These are phyloP conservation scores for Pseudonitzschia delicatissima DNA, from an alignment of 108 stramenopile genomes.

Conservation along the genomic window DNA sequence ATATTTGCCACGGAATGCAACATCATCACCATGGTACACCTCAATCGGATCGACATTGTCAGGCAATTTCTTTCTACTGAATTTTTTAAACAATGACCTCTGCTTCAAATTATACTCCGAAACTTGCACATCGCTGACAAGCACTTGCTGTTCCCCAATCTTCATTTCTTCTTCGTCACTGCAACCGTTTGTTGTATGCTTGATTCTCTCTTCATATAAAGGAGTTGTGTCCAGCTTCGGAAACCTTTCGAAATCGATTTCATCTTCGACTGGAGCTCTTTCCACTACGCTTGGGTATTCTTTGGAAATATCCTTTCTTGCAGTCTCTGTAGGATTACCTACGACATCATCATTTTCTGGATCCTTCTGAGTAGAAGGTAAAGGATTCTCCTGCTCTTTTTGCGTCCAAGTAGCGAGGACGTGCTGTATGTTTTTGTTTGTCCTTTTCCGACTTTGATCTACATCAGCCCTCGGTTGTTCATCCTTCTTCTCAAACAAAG, in stretches of 20 bases:
- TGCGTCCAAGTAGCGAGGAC: conserved; percentile 7
- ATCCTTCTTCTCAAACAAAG: conserved; percentile 7
- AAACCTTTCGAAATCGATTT: background rate
- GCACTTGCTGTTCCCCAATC: too few relatives aligned
- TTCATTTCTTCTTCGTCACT: background rate
- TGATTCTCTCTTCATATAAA: too few relatives aligned
- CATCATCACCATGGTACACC: too few relatives aligned
- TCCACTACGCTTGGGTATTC: background rate
- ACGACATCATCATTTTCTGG: background rate
- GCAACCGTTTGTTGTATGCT: background rate
- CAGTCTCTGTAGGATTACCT: background rate
- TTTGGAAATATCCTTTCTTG: too few relatives aligned
- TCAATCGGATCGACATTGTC: too few relatives aligned
- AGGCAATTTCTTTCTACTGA: too few relatives aligned
- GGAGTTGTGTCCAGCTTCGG: too few relatives aligned
- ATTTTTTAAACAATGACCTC: too few relatives aligned
- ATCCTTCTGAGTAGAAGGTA: background rate
- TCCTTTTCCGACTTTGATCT: background rate
- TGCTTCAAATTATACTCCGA: too few relatives aligned
- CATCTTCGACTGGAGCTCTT: too few relatives aligned
- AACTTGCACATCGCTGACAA: too few relatives aligned
- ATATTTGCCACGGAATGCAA: too few relatives aligned
- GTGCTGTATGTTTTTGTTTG: background rate
- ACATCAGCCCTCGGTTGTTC: background rate
- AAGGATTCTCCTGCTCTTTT: background rate